A percentile compares a stretch with the other conserved stretches of the same genome.
Conservation (phyloP, 2,329 filamentous ascomycete species). For the Cercospora canescens region DNA sequence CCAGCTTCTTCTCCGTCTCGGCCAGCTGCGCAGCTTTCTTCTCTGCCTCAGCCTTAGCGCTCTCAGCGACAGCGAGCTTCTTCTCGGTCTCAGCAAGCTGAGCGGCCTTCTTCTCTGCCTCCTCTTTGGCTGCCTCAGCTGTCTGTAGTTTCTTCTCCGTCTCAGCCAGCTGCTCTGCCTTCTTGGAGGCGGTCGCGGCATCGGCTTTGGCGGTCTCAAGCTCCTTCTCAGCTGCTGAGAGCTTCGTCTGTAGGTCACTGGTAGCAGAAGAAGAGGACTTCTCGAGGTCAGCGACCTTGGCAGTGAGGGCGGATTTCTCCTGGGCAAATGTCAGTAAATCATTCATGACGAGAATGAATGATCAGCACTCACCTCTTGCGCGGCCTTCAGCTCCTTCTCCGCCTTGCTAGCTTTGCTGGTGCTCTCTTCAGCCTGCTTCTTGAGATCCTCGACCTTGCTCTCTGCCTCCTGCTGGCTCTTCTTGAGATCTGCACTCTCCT, state of each 20-base stretch:
- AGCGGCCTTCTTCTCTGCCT: conserved; percentile 8
- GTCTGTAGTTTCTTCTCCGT: not conserved
- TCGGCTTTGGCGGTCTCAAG: conserved; percentile 15
- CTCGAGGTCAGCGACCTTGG: conserved; percentile 19
- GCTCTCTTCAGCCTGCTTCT: conserved; percentile 17
- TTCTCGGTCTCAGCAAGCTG: conserved; percentile 5
- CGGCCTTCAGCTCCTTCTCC: conserved; percentile 21
- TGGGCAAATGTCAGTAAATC: conserved; percentile 2
- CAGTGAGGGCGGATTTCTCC: conserved; percentile 16
- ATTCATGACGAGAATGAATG: not conserved
- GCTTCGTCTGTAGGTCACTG: conserved; percentile 11
- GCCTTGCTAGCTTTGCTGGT: conserved; percentile 15
- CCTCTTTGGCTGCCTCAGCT: not conserved
- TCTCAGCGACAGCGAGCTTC: conserved; percentile 11
- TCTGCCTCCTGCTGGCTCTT: conserved; percentile 19
- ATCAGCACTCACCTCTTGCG: conserved; percentile 10
- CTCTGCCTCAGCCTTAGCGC: conserved; percentile 4
- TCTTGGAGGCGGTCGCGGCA: conserved; percentile 4
- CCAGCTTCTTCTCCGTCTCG: not conserved
- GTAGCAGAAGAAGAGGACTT: conserved; percentile 7
- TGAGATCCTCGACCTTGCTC: conserved; percentile 20
- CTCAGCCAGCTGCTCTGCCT: conserved; percentile 7
- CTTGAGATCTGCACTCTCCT: conserved; percentile 19
- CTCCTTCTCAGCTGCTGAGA: conserved; percentile 13
- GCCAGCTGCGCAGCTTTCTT: not conserved